A percentile compares a stretch with the other conserved stretches of the same genome.
phyloP scores from a whole-genome alignment of 495 filamentous ascomycete genomes.

The Choiromyces venosus region DNA sequence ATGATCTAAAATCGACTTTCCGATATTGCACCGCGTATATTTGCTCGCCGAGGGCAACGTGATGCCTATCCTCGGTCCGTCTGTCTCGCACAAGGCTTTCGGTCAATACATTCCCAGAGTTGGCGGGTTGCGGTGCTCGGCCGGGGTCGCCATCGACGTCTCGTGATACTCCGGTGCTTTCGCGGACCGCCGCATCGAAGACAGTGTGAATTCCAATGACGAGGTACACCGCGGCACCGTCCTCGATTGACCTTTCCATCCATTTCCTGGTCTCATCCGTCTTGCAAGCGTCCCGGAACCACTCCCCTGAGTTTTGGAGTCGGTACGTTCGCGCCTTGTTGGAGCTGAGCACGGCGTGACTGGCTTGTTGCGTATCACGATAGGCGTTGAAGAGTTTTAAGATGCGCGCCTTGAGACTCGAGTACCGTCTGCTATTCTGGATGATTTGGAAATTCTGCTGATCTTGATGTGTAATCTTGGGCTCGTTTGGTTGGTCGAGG shows the following conservation, averaged over 20 bases:
- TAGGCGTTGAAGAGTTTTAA: too few species aligned
- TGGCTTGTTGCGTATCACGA: too few species aligned
- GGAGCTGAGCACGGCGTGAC: too few species aligned
- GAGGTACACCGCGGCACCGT: conserved; percentile 11
- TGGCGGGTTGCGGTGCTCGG: too few species aligned
- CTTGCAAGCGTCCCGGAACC: conserved; percentile 14
- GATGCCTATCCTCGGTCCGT: too few species aligned
- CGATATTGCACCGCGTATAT: conserved; percentile 18
- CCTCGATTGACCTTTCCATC: neutral
- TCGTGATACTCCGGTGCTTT: too few species aligned
- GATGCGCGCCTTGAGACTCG: neutral
- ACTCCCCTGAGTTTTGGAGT: conserved; percentile 7
- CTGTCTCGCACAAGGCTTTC: too few species aligned
- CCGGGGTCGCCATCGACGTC: too few species aligned
- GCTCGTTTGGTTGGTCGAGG: neutral
- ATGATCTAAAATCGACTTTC: conserved; percentile 15
- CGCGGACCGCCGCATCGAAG: conserved; percentile 4
- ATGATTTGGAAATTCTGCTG: conserved; percentile 18
- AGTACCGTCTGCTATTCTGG: neutral
- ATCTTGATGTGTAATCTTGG: neutral
- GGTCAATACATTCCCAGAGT: too few species aligned
- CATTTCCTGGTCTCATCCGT: conserved; percentile 4
- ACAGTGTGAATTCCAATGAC: conserved; percentile 11
- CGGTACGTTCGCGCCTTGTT: conserved; percentile 3
- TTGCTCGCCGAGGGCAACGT: too few species aligned